phyloP scores from a whole-genome alignment of 2,329 filamentous ascomycete species.

The Xylaria arbuscula region DNA sequence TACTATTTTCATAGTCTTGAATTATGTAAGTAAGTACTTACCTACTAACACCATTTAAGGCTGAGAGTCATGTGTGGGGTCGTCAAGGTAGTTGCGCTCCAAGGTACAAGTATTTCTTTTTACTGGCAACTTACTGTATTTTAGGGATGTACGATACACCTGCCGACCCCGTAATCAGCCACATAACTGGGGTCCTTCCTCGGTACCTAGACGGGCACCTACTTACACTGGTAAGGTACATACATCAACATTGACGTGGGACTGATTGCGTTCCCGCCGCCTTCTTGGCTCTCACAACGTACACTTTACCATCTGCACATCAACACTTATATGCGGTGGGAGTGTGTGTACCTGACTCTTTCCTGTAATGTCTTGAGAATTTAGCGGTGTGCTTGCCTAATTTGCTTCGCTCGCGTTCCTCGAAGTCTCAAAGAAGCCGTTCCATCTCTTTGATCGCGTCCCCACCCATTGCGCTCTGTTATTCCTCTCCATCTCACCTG shows the following conservation, averaged over 20 bases:
- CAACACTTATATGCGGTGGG: background rate
- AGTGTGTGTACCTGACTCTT: background rate
- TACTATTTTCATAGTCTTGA: too few species aligned
- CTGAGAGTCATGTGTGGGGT: background rate
- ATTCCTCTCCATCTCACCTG: conserved; percentile 8
- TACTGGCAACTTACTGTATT: too few species aligned
- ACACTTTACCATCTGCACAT: background rate
- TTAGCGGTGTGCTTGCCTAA: background rate
- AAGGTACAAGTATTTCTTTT: background rate
- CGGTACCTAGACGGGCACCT: background rate
- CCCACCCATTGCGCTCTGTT: conserved; percentile 5
- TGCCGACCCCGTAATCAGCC: conserved; percentile 5
- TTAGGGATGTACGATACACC: too few species aligned
- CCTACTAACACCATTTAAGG: background rate
- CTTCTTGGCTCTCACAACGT: background rate
- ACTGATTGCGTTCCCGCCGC: conserved; percentile 10
- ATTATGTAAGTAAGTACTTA: too few species aligned
- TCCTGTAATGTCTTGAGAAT: background rate
- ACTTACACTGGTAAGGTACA: background rate
- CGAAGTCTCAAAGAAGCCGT: background rate
- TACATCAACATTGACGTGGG: conserved; percentile 18
- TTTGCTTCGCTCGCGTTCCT: conserved; percentile 1
- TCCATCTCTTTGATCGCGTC: conserved; percentile 18
- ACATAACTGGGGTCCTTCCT: conserved; percentile 10
- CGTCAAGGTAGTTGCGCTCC: background rate